phyloP scores from a whole-genome alignment of 2,329 filamentous ascomycete species.

The Aureobasidium sp. region DNA sequence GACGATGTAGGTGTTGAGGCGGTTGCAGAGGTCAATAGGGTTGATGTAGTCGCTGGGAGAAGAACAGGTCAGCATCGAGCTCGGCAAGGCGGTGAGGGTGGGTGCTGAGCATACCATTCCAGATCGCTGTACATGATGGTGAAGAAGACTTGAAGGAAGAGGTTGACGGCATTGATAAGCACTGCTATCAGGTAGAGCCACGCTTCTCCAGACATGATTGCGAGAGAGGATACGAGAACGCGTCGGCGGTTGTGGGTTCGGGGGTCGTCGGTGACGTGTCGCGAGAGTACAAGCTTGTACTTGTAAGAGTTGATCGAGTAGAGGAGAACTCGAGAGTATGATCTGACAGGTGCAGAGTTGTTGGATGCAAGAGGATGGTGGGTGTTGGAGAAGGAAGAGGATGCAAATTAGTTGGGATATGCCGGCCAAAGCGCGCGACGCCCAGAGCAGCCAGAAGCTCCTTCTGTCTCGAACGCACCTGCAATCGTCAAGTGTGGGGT shows the following conservation, averaged over 20 bases:
- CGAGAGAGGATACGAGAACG: constrained; percentile 1
- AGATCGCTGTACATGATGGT: constrained; percentile 99
- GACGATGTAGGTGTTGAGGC: constrained; percentile 99
- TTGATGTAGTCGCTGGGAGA: constrained; percentile 94
- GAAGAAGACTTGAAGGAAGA: constrained; percentile 99
- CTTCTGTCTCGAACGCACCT: no score
- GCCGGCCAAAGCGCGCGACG: constrained; percentile 13
- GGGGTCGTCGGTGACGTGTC: neutral
- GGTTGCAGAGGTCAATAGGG: constrained; percentile 99
- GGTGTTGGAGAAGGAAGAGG: neutral
- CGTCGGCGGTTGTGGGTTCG: constrained; percentile 11
- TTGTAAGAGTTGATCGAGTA: neutral
- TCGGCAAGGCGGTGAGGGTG: neutral
- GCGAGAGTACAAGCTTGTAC: neutral
- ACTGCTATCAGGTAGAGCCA: constrained; percentile 96
- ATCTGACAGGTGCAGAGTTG: constrained; percentile 2
- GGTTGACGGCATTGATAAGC: constrained; percentile 99
- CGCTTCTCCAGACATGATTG: constrained; percentile 44
- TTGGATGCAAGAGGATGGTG: neutral
- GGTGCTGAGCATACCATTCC: constrained; percentile 79
- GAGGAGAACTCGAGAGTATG: neutral
- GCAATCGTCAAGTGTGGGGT: constrained; percentile 5
- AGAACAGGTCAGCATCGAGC: constrained; percentile 8
- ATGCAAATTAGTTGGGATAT: constrained; percentile 18
- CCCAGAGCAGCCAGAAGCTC: constrained; percentile 3